phyloP scores from a whole-genome alignment of 2,329 filamentous ascomycete genomes.

The Epicoccum nigrum region DNA sequence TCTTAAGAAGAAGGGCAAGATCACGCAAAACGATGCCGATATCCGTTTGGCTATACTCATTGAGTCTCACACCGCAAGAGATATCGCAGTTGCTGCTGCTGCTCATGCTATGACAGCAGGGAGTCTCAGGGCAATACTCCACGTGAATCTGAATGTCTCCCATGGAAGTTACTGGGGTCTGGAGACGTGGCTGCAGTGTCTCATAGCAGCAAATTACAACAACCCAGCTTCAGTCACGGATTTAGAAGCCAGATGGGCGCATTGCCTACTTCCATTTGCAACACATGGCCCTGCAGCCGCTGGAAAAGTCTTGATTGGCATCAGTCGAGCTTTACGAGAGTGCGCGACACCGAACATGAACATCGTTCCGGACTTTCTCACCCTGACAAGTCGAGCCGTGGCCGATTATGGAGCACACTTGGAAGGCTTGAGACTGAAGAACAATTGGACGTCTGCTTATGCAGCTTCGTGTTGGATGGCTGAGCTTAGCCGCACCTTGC shows the following conservation, averaged over 20 bases:
- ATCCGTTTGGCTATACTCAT: constrained; percentile 31
- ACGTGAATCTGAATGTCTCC: constrained; percentile 33
- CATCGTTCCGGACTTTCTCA: constrained; percentile 30
- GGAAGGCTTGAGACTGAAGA: constrained; percentile 33
- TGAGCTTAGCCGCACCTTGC: constrained; percentile 15
- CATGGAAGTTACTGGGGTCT: constrained; percentile 38
- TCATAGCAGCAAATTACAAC: constrained; percentile 37
- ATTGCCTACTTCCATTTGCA: constrained; percentile 30
- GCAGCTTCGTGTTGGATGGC: constrained; percentile 32
- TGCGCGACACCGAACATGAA: constrained; percentile 23
- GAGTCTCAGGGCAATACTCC: constrained; percentile 30
- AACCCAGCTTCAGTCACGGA: constrained; percentile 32
- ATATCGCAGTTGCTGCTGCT: constrained; percentile 39
- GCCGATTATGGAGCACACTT: constrained; percentile 30
- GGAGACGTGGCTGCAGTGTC: constrained; percentile 34
- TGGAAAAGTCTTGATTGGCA: constrained; percentile 31
- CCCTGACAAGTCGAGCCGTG: constrained; percentile 28
- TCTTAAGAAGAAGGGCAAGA: constrained; percentile 41
- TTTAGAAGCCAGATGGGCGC: constrained; percentile 38
- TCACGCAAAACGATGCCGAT: constrained; percentile 31
- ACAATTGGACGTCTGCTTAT: constrained; percentile 32
- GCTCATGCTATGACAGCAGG: constrained; percentile 37
- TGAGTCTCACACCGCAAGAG: constrained; percentile 24
- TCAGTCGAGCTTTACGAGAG: constrained; percentile 25
- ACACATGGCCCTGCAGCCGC: constrained; percentile 31